These are phyloP conservation scores for Phaeosphaeriaceae sp. DNA, from an alignment of 2,329 filamentous ascomycete species.

Conservation along the genomic window DNA sequence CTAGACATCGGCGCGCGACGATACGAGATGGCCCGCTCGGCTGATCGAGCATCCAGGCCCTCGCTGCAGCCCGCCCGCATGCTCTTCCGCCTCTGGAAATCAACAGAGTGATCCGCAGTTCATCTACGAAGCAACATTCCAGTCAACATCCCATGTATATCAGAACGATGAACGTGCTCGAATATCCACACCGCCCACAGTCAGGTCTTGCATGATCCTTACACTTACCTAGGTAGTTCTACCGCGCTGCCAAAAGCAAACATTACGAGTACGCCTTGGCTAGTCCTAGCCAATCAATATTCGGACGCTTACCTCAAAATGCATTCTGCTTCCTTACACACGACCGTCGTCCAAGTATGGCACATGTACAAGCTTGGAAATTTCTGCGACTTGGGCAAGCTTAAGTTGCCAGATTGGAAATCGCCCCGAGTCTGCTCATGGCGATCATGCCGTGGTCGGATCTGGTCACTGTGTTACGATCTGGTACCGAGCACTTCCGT, in stretches of 20 bases:
- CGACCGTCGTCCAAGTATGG: background rate
- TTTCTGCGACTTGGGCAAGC: background rate
- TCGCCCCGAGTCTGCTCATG: background rate
- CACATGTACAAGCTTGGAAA: background rate
- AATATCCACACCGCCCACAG: background rate
- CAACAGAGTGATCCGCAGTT: background rate
- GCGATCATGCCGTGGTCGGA: background rate
- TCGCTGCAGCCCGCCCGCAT: background rate
- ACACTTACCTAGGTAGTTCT: background rate
- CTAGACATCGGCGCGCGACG: conserved; percentile 24
- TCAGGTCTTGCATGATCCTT: background rate
- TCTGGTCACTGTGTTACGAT: background rate
- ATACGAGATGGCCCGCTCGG: conserved; percentile 22
- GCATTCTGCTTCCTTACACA: background rate
- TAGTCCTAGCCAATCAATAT: background rate
- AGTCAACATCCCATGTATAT: background rate
- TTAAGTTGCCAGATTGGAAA: background rate
- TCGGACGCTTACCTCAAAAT: background rate
- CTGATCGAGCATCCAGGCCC: conserved; percentile 16
- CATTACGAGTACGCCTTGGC: background rate
- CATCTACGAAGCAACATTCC: background rate
- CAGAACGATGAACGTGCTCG: background rate
- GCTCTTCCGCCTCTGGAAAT: background rate
- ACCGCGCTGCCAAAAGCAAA: background rate
- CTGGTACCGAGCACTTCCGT: background rate